These are phyloP conservation scores for Ascoidea asiatica DNA, from an alignment of 805 yeast genomes.

Conservation along the genomic window DNA sequence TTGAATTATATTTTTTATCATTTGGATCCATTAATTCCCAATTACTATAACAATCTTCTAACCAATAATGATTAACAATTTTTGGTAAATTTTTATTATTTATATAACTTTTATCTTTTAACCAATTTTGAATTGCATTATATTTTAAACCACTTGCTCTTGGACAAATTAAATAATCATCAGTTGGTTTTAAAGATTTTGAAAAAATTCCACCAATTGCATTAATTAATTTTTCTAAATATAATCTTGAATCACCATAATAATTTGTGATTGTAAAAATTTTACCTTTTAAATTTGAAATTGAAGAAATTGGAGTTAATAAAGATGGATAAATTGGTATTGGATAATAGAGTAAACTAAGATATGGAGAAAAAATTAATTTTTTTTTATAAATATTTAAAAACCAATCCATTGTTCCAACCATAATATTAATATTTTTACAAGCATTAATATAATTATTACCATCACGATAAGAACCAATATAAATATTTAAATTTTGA, in stretches of 20 bases:
- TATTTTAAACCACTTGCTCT: constrained; percentile 60
- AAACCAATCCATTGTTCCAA: constrained; percentile 70
- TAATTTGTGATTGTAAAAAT: constrained; percentile 65
- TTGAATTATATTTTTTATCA: constrained; percentile 33
- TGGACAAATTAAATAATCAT: constrained; percentile 64
- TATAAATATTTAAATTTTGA: constrained; percentile 20
- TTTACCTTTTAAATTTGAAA: constrained; percentile 40
- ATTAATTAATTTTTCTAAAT: constrained; percentile 47
- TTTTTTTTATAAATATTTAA: constrained; percentile 47
- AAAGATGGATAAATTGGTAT: constrained; percentile 25
- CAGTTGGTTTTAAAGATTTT: constrained; percentile 42
- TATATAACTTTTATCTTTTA: constrained; percentile 23
- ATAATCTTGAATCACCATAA: constrained; percentile 72
- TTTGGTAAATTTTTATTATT: constrained; percentile 20
- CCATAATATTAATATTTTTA: constrained; percentile 21
- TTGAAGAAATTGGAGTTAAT: too few relatives aligned
- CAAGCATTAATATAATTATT: constrained; percentile 35
- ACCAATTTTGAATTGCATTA: constrained; percentile 63
- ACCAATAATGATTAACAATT: constrained; percentile 74
- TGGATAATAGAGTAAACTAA: constrained; percentile 60
- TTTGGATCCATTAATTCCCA: constrained; percentile 42
- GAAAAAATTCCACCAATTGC: constrained; percentile 72
- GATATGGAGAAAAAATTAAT: constrained; percentile 40
- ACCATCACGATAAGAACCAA: constrained; percentile 55
- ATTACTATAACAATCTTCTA: constrained; percentile 61